phyloP scores from a whole-genome alignment of 305 asterid species.

The Rubia occidens region DNA sequence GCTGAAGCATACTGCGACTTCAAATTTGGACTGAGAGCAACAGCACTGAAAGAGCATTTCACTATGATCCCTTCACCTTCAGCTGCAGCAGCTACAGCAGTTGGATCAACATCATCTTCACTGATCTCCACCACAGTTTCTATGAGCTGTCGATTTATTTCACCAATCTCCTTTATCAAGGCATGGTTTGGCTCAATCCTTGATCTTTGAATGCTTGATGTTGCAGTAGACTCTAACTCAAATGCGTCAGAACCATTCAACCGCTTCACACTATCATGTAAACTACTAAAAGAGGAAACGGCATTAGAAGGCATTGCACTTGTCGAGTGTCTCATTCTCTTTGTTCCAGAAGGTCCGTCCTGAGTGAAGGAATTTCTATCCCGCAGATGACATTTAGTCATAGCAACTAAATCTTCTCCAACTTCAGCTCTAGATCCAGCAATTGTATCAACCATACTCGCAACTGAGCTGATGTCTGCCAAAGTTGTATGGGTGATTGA shows the following conservation, averaged over 20 bases:
- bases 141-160: constrained; percentile 72
- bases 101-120: constrained; percentile 79
- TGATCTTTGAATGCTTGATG: constrained; percentile 57
- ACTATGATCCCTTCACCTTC: constrained; percentile 78
- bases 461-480: constrained; percentile 81
- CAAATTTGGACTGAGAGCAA: constrained; percentile 78
- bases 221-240: constrained; percentile 92
- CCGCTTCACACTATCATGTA: constrained; percentile 52
- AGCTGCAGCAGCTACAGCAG: constrained; percentile 59
- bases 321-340: constrained; percentile 81
- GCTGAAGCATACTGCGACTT: constrained; percentile 91
- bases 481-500: constrained; percentile 59
- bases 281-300: constrained; percentile 71
- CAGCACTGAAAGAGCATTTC: constrained; percentile 79
- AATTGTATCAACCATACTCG: constrained; percentile 87
- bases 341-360: constrained; percentile 73
- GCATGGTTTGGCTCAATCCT: constrained; percentile 74
- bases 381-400: constrained; percentile 83
- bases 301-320: constrained; percentile 75
- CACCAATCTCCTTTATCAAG: constrained; percentile 76
- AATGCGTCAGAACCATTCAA: constrained; percentile 53
- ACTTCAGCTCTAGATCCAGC: constrained; percentile 98
- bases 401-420: constrained; percentile 95
- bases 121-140: constrained; percentile 76
- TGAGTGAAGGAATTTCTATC: constrained; percentile 74